A percentile compares a stretch with the other conserved stretches of the same genome.
phyloP scores from a whole-genome alignment of 148 eudicot species.

The Cornus controversa region DNA sequence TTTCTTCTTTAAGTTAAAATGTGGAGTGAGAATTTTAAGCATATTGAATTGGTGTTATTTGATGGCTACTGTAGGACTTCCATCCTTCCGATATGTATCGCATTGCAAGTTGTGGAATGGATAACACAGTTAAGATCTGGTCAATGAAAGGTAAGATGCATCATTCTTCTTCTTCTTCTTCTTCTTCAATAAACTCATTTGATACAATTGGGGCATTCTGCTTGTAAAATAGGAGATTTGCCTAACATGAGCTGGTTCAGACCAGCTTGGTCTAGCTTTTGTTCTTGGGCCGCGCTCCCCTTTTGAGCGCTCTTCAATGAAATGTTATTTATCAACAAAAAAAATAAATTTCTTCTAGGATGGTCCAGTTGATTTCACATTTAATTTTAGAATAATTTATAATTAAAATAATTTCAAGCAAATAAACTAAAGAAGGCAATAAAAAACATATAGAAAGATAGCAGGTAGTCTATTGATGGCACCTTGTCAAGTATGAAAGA shows the following conservation, averaged over 20 bases:
- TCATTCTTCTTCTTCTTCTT: not conserved
- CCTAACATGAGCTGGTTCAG: not conserved
- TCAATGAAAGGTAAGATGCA: conserved; percentile 80
- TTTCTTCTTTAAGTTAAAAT: not conserved
- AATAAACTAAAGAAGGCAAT: too few species aligned
- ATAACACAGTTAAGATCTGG: conserved; percentile 96
- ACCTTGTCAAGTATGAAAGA: too few species aligned
- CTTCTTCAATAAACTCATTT: too few species aligned
- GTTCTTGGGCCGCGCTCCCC: too few species aligned
- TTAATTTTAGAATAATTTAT: too few species aligned
- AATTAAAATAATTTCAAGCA: too few species aligned
- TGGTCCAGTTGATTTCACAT: not conserved
- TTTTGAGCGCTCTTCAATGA: too few species aligned
- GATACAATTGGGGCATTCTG: conserved; percentile 1
- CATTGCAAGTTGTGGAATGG: conserved; percentile 99
- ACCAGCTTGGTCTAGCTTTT: too few species aligned
- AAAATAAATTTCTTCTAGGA: not conserved
- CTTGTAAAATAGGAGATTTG: not conserved
- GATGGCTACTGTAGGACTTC: conserved; percentile 58
- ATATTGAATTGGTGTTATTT: not conserved
- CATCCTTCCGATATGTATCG: conserved; percentile 97
- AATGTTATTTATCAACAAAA: too few species aligned
- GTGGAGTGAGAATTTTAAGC: not conserved
- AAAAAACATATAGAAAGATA: too few species aligned
- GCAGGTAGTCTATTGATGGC: too few species aligned